Percentiles rank a stretch among this genome's conserved stretches.
Evolutionary conservation across 345 rosid genomes (phyloP).

Genomic region (Nasturtium officinale): DNA sequence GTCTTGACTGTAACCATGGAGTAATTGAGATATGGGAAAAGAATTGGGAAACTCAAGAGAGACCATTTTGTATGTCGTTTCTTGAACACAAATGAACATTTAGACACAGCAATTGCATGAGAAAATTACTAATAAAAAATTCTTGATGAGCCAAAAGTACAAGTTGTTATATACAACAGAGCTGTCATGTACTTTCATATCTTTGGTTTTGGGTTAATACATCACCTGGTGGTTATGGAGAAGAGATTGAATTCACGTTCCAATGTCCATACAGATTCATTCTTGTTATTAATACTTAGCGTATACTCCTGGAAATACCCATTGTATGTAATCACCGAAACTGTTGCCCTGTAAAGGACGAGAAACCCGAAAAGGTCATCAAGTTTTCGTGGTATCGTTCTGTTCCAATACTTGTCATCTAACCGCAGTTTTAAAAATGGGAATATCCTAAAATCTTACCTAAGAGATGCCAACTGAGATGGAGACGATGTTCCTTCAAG

Average conservation of each 20-base stretch:
- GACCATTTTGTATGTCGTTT: slow-evolving; percentile 1
- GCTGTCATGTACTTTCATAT: slow-evolving; percentile 11
- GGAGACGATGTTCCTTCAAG: slow-evolving; percentile 54
- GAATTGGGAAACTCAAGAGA: not conserved
- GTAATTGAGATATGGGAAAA: not conserved
- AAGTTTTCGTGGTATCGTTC: not conserved
- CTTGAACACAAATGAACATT: not conserved
- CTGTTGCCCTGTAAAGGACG: slow-evolving; percentile 52
- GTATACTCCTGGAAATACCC: slow-evolving; percentile 83
- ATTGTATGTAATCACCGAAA: slow-evolving; percentile 64
- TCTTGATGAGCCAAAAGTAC: slow-evolving; percentile 9
- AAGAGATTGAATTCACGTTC: slow-evolving; percentile 66
- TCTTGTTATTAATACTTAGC: slow-evolving; percentile 51
- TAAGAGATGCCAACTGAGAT: slow-evolving; percentile 50
- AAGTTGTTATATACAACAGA: slow-evolving; percentile 28
- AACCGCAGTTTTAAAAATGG: not conserved
- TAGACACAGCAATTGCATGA: not conserved
- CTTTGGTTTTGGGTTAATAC: slow-evolving; percentile 21
- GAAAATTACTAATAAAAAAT: not conserved
- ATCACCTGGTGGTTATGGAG: slow-evolving; percentile 23
- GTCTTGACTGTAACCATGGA: not conserved
- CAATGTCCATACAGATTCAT: slow-evolving; percentile 68
- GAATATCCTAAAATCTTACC: slow-evolving; percentile 44
- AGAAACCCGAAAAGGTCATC: not conserved
- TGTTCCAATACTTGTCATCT: slow-evolving; percentile 8